Evolutionary conservation across 176 grass and related monocot genomes (phyloP), one percentile per base, ranked within the genome.

Genomic region (Carex kokanica): DNA sequence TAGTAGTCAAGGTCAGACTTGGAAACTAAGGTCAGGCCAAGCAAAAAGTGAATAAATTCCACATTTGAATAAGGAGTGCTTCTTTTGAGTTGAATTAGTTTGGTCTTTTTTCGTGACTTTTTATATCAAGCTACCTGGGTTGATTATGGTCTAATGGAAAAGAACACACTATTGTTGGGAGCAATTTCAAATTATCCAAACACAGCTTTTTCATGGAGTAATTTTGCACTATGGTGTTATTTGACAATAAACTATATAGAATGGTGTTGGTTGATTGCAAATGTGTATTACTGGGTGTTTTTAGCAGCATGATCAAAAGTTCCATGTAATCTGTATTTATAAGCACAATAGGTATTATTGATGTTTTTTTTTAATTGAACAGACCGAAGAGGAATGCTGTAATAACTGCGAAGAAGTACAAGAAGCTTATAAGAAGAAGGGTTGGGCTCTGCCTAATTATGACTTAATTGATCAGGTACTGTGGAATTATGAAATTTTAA

Each of bases 341-440:
- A 43, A 74, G 34, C 18, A 74, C 69, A 74, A 34, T 16, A 41
- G n/a, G 17, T 56, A 32, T 17, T 62, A 40, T 61, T 80, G 74
- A 68, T 27, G 27, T 80, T 23, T 32, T 83, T 45, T 18, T 86
- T 79, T 47, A 79, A 43, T 53, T 89, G 41, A 53, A 62, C 87
- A 99, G 96, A 95, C 88, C 2, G 93, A 99, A 80, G 96, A 99
- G 67, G 91, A 92, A 79, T 99, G 96, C 78, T 99, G 96, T 85
- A 99, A 99, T 92, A 93, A 89, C 23, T 99, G 96, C 54, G 96
- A 95, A 90, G 93, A 99, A 92, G 93, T 99, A 53, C 90, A 88
- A 74, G 96, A 95, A 54, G 96, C 93, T 87, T 99, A 99, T 87
- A 89, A 70, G 85, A 95, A 95, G 87, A 99, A 93, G 92, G 93